Base-by-base conservation (phyloP, 108 stramenopile species). In the Stephanodiscus triporus region DNA sequence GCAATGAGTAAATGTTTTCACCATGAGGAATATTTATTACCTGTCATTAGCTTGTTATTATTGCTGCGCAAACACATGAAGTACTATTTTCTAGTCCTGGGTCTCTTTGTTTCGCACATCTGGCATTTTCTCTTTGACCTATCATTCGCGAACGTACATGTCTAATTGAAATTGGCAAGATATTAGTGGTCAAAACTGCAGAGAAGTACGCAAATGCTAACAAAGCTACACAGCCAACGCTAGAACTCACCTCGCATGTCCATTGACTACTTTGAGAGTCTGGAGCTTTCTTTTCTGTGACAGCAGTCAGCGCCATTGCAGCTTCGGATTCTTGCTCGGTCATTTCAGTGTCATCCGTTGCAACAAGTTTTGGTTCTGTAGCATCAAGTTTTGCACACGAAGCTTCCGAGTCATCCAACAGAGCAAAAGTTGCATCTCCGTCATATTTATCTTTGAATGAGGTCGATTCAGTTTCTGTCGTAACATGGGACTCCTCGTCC, bases 121-220 rank as follows among this genome's bases (percentile, higher is more conserved):
- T 77, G 50, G 58, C 91, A 92, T 66, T 83, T 89, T 36, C 64
- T 77, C n/a, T 24, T 51, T 26, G 59, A 65, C 48, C 57, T 72
- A 9, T 63, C 56, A 63, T 92, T 92, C 27, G 65, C 59, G 42
- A 80, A 80, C 16, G 88, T 89, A 49, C 91, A 92, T 14, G 68
- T 16, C 32, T 48, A 47, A 10, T 54, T 20, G 30, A 67, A 32
- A 32, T 32, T 13, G 26, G 63, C 6, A 14, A 26, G 8, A 30
- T 2, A 57, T 57, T 10, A 20, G 54, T 24, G 24, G 30, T 29
- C 23, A 6, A 4, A 4, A 30, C 56, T 16, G 6, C 27, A 27
- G 26, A 57, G 8, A 9, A 30, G 30, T 10, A 20, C 2, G 9
- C 22, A 10, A 55, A 19, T 55, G 13, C 2, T 23, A 4, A 2